phyloP scores from a whole-genome alignment of 768 basidiomycete species.

The Phylloporus sp. region DNA sequence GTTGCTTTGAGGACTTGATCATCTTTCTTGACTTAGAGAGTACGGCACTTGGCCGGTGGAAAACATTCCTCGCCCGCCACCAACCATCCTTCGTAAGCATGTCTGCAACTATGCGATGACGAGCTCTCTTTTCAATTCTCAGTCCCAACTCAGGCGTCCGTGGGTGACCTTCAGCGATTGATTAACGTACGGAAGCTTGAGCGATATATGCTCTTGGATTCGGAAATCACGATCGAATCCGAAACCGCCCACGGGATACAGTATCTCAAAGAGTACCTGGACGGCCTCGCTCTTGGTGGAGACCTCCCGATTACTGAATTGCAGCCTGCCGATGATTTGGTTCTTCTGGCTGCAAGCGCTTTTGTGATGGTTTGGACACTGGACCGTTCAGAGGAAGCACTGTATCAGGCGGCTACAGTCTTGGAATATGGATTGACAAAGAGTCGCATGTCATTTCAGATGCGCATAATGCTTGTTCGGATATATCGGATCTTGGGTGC shows the following conservation, averaged over 20 bases:
- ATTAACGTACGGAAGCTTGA: constrained; percentile 75
- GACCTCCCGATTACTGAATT: constrained; percentile 69
- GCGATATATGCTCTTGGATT: constrained; percentile 49
- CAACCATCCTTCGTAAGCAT: constrained; percentile 46
- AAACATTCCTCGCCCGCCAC: constrained; percentile 45
- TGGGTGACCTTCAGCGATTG: constrained; percentile 52
- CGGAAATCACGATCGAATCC: constrained; percentile 49
- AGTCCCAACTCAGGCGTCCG: constrained; percentile 38
- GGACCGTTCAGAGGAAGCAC: constrained; percentile 47
- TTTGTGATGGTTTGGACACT: constrained; percentile 61
- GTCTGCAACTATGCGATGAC: constrained; percentile 5
- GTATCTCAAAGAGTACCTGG: constrained; percentile 59
- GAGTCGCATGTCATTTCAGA: constrained; percentile 77
- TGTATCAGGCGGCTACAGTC: constrained; percentile 59
- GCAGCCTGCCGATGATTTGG: constrained; percentile 85
- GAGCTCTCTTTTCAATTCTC: constrained; percentile 15
- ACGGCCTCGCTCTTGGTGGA: constrained; percentile 61
- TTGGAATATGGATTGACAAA: constrained; percentile 67
- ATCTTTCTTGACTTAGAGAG: constrained; percentile 54
- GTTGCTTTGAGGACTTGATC: constrained; percentile 82
- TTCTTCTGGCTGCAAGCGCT: constrained; percentile 65
- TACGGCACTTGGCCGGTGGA: constrained; percentile 47
- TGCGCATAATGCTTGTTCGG: constrained; percentile 70
- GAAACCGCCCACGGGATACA: constrained; percentile 49
- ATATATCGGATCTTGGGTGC: constrained; percentile 79